Evolutionary conservation across 2,329 filamentous ascomycete genomes (phyloP), one percentile per base, ranked within the genome.

Genomic region (Penicillium sp.): DNA sequence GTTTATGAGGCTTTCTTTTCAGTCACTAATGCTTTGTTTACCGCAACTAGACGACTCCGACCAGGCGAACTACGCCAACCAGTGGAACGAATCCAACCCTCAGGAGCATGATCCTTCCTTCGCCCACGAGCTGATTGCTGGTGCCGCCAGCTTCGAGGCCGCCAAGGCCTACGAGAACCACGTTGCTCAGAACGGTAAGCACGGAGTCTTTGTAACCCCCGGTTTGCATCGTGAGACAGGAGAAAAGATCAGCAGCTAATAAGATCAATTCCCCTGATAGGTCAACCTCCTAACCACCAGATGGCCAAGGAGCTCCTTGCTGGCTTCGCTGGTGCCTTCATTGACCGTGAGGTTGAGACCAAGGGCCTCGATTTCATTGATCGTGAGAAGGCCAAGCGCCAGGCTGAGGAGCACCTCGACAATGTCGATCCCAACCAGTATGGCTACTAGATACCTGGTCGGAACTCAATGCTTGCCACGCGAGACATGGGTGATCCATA

Each of bases 121-220:
- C 65, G 81, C 80, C 63, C 89, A 93, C 73, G 88, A 94, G 76
- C 67, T 89, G 48, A 70, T 93, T 51, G 88, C 85, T 56, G 87
- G 87, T 55, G 89, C 84, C 51, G 89, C 88, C 48, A 83, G 85
- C 56, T 93, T 90, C 69, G 85, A 85, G 62, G 89, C 85, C 63
- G 87, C 92, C 80, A 90, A 90, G 78, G 77, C 86, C 31, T 92
- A 87, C 66, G 88, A 92, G 74, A 82, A 90, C 67, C 79, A 82
- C 63, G 86, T 90, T 74, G 85, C 85, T 61, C 74, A 73, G 43
- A 80, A 89, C 66, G 88, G 85, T 84, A 74, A 39, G 74, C 33
- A 65, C n/a, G 12, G 6, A 26, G 28, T 29, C 10, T 10, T 15
- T 2, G 7, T 43, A 10, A 33, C 1, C 10, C 10, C 28, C 9